Evolutionary conservation across 768 basidiomycete genomes (phyloP), one percentile per base, ranked within the genome.

Genomic region (Macrolepiota dolichaula): DNA sequence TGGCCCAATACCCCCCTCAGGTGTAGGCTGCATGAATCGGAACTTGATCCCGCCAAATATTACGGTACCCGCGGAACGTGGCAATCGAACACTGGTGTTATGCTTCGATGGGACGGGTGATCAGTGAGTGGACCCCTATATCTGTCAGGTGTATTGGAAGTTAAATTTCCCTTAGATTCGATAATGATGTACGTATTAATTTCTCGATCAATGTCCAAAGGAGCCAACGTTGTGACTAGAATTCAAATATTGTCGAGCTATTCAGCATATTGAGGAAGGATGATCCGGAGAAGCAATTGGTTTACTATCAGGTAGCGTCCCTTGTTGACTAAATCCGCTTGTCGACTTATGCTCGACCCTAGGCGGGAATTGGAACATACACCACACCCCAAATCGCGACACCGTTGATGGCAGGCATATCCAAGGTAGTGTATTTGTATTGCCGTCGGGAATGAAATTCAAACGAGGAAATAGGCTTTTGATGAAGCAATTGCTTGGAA

Each of bases 91-190:
- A 0, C 64, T 86, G 0, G 79, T 88, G 0, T 71, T 88, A 1
- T 88, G 87, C 66, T 88, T 88, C 65, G 87, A 88, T 68, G 84
- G 76, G 1, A 74, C 74, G 19, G 72, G 72, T 24, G 68, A 85
- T 67, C 80, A 84, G 71, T 87, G 44, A 52, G 67, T 61, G 15
- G 42, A n/a, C 19, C 25, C 10, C 42, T 19, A 44, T 19, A 7
- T 44, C 4, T 6, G 42, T 7, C 9, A 19, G 42, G 4, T 7
- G 29, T 32, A 44, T 44, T 17, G 19, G 17, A 6, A 9, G 19
- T 15, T 44, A 22, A 44, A 4, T 7, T 0, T 2, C 19, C n/a
- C 7, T 3, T 27, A 68, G 67, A 49, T 70, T 70, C 57, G 67
- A 67, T 49, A 53, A 51, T 15, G 68, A 70, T 56, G 64, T 69